These are phyloP conservation scores for Naganishia cerealis DNA, from an alignment of 1,284 basidiomycete species.

Conservation along the genomic window DNA sequence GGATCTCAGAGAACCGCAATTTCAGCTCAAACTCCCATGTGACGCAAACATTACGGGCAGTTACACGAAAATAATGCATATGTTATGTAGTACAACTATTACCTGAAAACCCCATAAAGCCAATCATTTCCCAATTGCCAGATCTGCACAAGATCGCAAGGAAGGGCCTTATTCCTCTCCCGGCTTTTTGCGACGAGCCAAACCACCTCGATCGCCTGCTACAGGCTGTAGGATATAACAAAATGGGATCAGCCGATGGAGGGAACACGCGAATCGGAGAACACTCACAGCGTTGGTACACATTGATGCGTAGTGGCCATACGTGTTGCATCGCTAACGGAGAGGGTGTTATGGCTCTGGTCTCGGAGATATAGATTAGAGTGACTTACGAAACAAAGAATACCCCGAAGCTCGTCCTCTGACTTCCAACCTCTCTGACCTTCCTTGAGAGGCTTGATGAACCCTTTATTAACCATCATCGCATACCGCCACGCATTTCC, in stretches of 20 bases:
- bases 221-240: conserved; percentile 35
- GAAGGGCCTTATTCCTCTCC: conserved; percentile 14
- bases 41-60: neutral
- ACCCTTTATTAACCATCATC: conserved; percentile 31
- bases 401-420: conserved; percentile 27
- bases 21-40: neutral
- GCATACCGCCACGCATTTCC: conserved; percentile 33
- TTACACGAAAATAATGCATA: neutral
- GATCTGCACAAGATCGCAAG: neutral
- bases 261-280: too few species aligned
- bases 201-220: conserved; percentile 52
- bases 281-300: conserved; percentile 31
- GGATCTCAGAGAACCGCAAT: too few species aligned
- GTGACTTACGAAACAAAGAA: conserved; percentile 30
- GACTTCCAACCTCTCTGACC: conserved; percentile 31
- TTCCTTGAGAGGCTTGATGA: conserved; percentile 26
- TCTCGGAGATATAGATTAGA: too few species aligned
- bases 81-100: neutral
- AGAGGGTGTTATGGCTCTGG: neutral
- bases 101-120: neutral
- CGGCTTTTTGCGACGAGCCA: conserved; percentile 32
- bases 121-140: neutral
- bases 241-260: neutral
- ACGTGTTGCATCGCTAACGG: conserved; percentile 24
- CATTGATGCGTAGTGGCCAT: conserved; percentile 32